Conservation (phyloP, 495 filamentous ascomycete genomes). For the Monascus purpureus region DNA sequence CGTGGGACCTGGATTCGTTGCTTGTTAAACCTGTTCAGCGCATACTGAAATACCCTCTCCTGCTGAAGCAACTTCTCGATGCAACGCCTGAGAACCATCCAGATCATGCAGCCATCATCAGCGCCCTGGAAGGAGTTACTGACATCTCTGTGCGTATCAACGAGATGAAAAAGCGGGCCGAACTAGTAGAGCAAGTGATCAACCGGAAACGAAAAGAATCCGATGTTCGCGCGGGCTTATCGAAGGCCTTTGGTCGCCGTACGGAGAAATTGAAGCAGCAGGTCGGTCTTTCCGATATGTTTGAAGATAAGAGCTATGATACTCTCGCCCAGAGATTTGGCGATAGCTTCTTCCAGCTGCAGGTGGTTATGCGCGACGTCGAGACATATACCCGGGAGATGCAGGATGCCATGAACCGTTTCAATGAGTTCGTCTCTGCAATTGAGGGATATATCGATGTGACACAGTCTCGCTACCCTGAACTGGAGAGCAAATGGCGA, state of each 20-base stretch:
- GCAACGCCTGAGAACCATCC: constrained; percentile 71
- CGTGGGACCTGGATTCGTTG: constrained; percentile 88
- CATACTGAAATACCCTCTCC: constrained; percentile 78
- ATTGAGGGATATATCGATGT: constrained; percentile 55
- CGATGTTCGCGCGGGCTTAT: constrained; percentile 67
- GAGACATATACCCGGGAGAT: constrained; percentile 70
- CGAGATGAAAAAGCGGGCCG: constrained; percentile 79
- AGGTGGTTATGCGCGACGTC: constrained; percentile 81
- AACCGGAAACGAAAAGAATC: constrained; percentile 80
- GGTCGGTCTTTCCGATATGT: constrained; percentile 46
- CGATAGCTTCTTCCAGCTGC: constrained; percentile 77
- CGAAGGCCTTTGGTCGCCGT: constrained; percentile 74
- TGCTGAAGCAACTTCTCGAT: constrained; percentile 64
- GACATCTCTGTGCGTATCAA: constrained; percentile 74
- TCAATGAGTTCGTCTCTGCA: constrained; percentile 52
- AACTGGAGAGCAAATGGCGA: constrained; percentile 85
- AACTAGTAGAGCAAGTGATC: constrained; percentile 78
- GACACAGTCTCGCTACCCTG: constrained; percentile 48
- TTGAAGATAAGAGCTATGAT: constrained; percentile 69
- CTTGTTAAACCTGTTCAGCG: constrained; percentile 93
- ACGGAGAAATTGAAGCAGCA: constrained; percentile 65
- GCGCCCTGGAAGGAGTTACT: constrained; percentile 49
- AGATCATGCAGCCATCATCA: constrained; percentile 52
- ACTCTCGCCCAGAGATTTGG: constrained; percentile 63
- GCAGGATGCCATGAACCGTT: constrained; percentile 54